A percentile compares a stretch with the other conserved stretches of the same genome.
Evolutionary conservation across 164 flowering plant species (phyloP).

Genomic region (grape (Vitis vinifera)): ASM3070453v1 NC_081809.1:24154501-24155000

Average conservation of each 20-base stretch:
- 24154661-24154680: slow-evolving; percentile 48
- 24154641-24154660: slow-evolving; percentile 52
- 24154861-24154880: too few species aligned
- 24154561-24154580: slow-evolving; percentile 69
- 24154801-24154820: too few species aligned
- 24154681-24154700: slow-evolving; percentile 58
- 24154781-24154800: too few species aligned
- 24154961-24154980: too few species aligned
- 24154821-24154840: too few species aligned
- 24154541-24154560: slow-evolving; percentile 54
- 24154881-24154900: too few species aligned
- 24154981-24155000: too few species aligned
- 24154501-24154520: slow-evolving; percentile 59
- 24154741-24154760: not conserved
- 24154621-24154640: slow-evolving; percentile 60
- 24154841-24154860: too few species aligned
- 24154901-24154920: too few species aligned
- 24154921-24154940: too few species aligned
- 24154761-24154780: too few species aligned
- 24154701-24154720: slow-evolving; percentile 1
- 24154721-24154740: not conserved
- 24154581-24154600: slow-evolving; percentile 47
- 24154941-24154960: too few species aligned
- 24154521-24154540: slow-evolving; percentile 45
- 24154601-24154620: slow-evolving; percentile 66